A percentile compares a stretch with the other conserved stretches of the same genome.
phyloP scores from a whole-genome alignment of 805 yeast genomes.

The Wickerhamiella sergipiensis region DNA sequence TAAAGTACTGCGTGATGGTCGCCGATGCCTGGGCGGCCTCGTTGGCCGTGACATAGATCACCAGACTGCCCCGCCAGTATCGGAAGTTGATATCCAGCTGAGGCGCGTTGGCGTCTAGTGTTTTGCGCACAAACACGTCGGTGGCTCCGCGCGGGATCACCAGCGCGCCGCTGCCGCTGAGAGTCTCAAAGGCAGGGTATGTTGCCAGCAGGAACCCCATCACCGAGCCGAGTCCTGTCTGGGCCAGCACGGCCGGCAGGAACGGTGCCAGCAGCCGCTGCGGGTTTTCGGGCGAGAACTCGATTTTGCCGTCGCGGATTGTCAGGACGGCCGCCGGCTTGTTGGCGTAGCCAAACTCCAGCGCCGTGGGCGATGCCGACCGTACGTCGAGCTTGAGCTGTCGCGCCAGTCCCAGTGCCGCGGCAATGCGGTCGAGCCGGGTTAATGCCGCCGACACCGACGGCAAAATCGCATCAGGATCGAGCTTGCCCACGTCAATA shows the following conservation, averaged over 20 bases:
- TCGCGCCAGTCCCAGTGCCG: conserved; percentile 14
- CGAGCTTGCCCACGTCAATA: neutral
- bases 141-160: conserved; percentile 19
- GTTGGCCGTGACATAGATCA: conserved; percentile 11
- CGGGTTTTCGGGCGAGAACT: conserved; percentile 14
- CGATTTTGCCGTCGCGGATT: conserved; percentile 9
- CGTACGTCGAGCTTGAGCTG: conserved; percentile 10
- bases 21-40: conserved; percentile 9
- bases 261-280: conserved; percentile 16
- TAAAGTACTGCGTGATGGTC: conserved; percentile 10
- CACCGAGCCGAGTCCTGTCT: conserved; percentile 9
- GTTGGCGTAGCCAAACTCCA: conserved; percentile 14
- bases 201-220: conserved; percentile 11
- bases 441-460: conserved; percentile 4
- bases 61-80: conserved; percentile 9
- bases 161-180: conserved; percentile 4
- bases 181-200: conserved; percentile 13
- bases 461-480: conserved; percentile 2
- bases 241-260: conserved; percentile 17
- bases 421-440: conserved; percentile 13
- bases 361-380: conserved; percentile 10
- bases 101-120: conserved; percentile 7
- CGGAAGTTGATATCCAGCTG: conserved; percentile 14
- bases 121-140: conserved; percentile 5
- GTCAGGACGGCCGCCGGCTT: conserved; percentile 6